Evolutionary conservation across 2,329 filamentous ascomycete genomes (phyloP).

Genomic region (Pseudogymnoascus sp.): DNA sequence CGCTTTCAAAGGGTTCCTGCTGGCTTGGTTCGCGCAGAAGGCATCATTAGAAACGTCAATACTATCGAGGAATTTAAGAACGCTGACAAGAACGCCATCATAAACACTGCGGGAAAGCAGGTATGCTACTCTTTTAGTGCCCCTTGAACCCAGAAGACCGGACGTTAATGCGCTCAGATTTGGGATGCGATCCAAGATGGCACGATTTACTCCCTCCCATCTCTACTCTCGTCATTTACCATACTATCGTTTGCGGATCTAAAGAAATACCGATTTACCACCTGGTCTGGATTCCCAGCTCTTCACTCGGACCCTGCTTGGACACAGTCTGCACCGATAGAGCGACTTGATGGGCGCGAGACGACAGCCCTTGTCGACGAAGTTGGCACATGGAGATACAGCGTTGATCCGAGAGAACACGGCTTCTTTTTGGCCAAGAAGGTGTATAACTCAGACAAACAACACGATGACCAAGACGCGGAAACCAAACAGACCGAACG

Average conservation of each 20-base stretch:
- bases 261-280: constrained; percentile 96
- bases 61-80: constrained; percentile 90
- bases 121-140: constrained; percentile 39
- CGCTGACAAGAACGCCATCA: constrained; percentile 68
- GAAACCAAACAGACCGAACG: constrained; percentile 46
- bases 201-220: constrained; percentile 91
- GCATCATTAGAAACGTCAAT: constrained; percentile 92
- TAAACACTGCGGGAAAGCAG: constrained; percentile 72
- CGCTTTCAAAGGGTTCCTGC: constrained; percentile 51
- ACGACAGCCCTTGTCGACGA: constrained; percentile 72
- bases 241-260: constrained; percentile 90
- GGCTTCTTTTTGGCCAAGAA: constrained; percentile 96
- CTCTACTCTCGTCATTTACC: constrained; percentile 79
- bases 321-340: constrained; percentile 50
- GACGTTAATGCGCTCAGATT: constrained; percentile 52
- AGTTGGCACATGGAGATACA: constrained; percentile 81
- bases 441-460: constrained; percentile 33
- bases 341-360: constrained; percentile 57
- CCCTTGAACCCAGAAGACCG: constrained; percentile 16
- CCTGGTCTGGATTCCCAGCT: constrained; percentile 95
- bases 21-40: constrained; percentile 75
- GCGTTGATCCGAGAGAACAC: constrained; percentile 73
- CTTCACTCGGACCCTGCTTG: constrained; percentile 83
- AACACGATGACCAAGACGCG: constrained; percentile 23
- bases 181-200: constrained; percentile 98